Evolutionary conservation across 2,329 filamentous ascomycete genomes (phyloP).

Genomic region (Botrytis tulipae): DNA sequence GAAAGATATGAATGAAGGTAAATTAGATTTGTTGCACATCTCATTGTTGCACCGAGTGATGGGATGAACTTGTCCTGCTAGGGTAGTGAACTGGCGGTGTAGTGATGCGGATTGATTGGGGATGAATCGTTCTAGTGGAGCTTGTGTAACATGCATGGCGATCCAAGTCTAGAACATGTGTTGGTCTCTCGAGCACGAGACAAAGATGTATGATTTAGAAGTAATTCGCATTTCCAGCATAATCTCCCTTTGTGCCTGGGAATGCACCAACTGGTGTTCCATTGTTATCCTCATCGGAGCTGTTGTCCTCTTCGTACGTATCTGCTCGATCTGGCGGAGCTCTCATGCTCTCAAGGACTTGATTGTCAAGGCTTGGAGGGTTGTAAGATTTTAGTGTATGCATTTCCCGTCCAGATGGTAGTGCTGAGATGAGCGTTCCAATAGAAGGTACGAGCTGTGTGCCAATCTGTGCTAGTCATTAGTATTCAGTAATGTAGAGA

Average conservation of each 20-base stretch:
- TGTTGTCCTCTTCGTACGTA: constrained; percentile 43
- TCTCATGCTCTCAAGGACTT: constrained; percentile 62
- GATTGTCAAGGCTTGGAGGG: constrained; percentile 62
- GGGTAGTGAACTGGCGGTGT: constrained; percentile 7
- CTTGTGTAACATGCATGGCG: constrained; percentile 3
- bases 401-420: constrained; percentile 88
- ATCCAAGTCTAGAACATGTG: neutral
- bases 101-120: constrained; percentile 7
- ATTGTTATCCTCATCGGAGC: constrained; percentile 43
- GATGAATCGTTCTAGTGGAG: neutral
- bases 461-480: constrained; percentile 60
- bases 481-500: constrained; percentile 4
- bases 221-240: constrained; percentile 37
- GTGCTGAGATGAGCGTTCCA: constrained; percentile 68
- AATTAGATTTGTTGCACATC: constrained; percentile 17
- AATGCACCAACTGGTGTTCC: constrained; percentile 48
- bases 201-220: constrained; percentile 24
- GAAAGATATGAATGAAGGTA: neutral
- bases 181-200: neutral
- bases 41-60: constrained; percentile 21
- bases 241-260: constrained; percentile 47
- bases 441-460: constrained; percentile 73
- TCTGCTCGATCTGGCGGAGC: constrained; percentile 50
- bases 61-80: neutral
- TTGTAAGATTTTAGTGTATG: constrained; percentile 68